Evolutionary conservation across 176 grass and related monocot genomes (phyloP).

Genomic region (Neostapfia colusana): DNA sequence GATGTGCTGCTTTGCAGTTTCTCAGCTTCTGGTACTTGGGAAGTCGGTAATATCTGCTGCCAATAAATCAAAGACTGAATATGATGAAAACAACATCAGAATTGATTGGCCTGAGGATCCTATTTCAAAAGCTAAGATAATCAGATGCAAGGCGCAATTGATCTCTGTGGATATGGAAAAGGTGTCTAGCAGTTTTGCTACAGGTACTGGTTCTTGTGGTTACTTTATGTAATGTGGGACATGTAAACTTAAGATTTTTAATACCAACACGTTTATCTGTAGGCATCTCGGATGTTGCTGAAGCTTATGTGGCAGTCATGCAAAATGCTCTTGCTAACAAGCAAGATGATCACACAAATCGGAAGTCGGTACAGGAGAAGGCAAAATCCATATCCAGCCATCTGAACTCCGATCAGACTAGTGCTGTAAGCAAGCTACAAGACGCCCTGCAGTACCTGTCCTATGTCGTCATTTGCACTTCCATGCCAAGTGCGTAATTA

Average conservation of each 20-base stretch:
- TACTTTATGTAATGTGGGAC: neutral
- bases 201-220: slow-evolving; percentile 48
- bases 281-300: slow-evolving; percentile 91
- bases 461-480: slow-evolving; percentile 73
- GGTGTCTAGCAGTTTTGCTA: slow-evolving; percentile 79
- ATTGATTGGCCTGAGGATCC: slow-evolving; percentile 92
- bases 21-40: slow-evolving; percentile 82
- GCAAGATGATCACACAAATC: slow-evolving; percentile 36
- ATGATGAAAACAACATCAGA: slow-evolving; percentile 54
- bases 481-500: slow-evolving; percentile 69
- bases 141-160: slow-evolving; percentile 77
- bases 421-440: slow-evolving; percentile 71
- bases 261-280: slow-evolving; percentile 15
- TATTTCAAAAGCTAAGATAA: slow-evolving; percentile 85
- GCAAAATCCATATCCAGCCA: slow-evolving; percentile 63
- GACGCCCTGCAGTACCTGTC: slow-evolving; percentile 82
- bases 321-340: slow-evolving; percentile 50
- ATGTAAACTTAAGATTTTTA: slow-evolving; percentile 20
- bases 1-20: slow-evolving; percentile 87
- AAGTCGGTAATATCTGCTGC: slow-evolving; percentile 75
- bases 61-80: slow-evolving; percentile 65
- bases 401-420: slow-evolving; percentile 64
- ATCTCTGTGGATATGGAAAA: slow-evolving; percentile 74
- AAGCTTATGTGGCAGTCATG: slow-evolving; percentile 65
- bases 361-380: slow-evolving; percentile 69